Evolutionary conservation across 768 basidiomycete species (phyloP), one percentile per base, ranked within the genome.

Genomic region (Candolleomyces aberdarensis): DNA sequence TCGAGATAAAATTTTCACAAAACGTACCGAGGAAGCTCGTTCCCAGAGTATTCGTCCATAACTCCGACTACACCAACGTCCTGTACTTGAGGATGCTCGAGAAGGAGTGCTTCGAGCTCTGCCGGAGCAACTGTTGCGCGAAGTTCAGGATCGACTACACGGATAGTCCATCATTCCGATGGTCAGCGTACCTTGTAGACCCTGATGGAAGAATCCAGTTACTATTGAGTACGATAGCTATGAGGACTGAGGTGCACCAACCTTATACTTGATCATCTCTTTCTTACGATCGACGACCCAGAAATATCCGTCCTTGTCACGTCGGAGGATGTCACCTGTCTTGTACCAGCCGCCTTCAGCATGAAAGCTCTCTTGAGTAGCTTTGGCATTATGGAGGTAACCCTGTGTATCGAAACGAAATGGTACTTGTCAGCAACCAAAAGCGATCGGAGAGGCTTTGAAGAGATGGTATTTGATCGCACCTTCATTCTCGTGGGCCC

Each of bases 41-140:
- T 87, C 2, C 81, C 83, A 52, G 87, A 76, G 31, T 74, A 73
- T 9, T 77, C 71, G 59, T 71, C 72, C 3, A 80, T 73, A 0
- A 90, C 65, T 1, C 88, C 87, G 43, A 91, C 83, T 14, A 92
- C 89, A 7, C 82, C 88, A 1, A 76, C 80, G 63, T 92, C 90
- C 1, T 78, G 81, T 9, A 92, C 75, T 0, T 81, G 76, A 1
- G 83, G 80, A 63, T 89, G 83, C 32, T 79, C 79, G 2, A 90
- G 73, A 0, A 91, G 77, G 0, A 88, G 65, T 22, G 79, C 75
- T 67, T 91, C 89, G 3, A 91, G 74, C 62, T 90, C 89, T 5
- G 89, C 87, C 0, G 89, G 89, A 3, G 89, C 79, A 20, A 91
- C 88, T 91, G 65, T 44, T 62, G 55, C 41, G 44, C 26, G 19